Percentiles rank a stretch among this genome's conserved stretches.
phyloP scores from a whole-genome alignment of 1,139 yeast species.

The Kurtzmaniella quercitrusa region DNA sequence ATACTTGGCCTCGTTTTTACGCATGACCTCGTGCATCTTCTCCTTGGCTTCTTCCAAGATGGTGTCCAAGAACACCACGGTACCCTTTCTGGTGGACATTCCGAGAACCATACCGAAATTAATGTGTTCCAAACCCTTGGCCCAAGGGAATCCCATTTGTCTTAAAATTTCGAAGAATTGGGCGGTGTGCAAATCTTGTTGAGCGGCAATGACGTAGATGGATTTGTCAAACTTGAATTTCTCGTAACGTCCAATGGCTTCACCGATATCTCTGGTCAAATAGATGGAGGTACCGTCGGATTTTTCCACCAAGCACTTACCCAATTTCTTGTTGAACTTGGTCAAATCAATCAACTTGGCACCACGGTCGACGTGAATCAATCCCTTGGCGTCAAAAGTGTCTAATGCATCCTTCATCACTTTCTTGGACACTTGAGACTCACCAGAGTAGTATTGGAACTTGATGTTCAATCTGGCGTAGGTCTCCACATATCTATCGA shows the following conservation, averaged over 20 bases:
- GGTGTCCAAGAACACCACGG: constrained; percentile 93
- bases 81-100: constrained; percentile 98
- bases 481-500: constrained; percentile 78
- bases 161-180: constrained; percentile 95
- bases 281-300: constrained; percentile 95
- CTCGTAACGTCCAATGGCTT: constrained; percentile 87
- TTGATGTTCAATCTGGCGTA: constrained; percentile 88
- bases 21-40: constrained; percentile 97
- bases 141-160: constrained; percentile 91
- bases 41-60: constrained; percentile 93
- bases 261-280: constrained; percentile 95
- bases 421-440: constrained; percentile 83
- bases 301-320: constrained; percentile 90
- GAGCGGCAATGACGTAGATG: constrained; percentile 93
- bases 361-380: constrained; percentile 86
- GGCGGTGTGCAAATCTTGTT: constrained; percentile 91
- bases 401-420: constrained; percentile 65
- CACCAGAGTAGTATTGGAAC: constrained; percentile 91
- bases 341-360: constrained; percentile 86
- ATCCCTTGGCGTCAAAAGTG: constrained; percentile 59
- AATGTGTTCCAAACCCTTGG: constrained; percentile 70
- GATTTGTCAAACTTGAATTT: constrained; percentile 87
- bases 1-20: constrained; percentile 84
- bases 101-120: constrained; percentile 98
- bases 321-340: constrained; percentile 84